Conservation (phyloP, 352 stramenopile species). For the Globisporangium polare region DNA sequence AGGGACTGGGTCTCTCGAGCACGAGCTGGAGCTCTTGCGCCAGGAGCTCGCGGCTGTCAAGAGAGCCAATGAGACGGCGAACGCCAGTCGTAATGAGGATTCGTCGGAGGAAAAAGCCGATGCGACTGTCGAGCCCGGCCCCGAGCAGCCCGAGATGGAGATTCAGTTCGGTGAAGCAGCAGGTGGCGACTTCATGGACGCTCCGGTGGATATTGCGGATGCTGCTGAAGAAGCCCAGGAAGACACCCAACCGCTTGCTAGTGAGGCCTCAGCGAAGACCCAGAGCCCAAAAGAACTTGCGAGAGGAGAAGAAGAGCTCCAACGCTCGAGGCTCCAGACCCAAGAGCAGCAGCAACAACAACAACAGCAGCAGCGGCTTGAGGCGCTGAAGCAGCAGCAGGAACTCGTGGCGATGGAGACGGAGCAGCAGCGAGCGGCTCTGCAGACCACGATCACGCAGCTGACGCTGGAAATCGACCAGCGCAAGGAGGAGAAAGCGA, state of each 20-base stretch:
- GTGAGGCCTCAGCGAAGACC: not conserved
- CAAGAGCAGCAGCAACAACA: constrained; percentile 7
- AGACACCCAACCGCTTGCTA: not conserved
- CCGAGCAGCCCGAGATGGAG: not conserved
- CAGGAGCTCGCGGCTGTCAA: constrained; percentile 18
- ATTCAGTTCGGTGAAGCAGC: not conserved
- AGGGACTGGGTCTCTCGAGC: constrained; percentile 17
- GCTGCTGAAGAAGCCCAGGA: not conserved
- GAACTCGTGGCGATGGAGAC: constrained; percentile 12
- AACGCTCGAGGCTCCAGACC: not conserved
- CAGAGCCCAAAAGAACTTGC: not conserved
- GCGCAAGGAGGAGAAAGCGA: constrained; percentile 35
- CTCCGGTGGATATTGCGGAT: not conserved
- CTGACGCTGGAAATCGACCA: constrained; percentile 35
- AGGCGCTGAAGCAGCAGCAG: constrained; percentile 15
- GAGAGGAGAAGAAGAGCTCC: not conserved
- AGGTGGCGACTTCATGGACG: not conserved
- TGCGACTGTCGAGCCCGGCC: not conserved
- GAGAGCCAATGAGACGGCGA: not conserved
- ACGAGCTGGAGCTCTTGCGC: constrained; percentile 28
- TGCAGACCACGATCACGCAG: constrained; percentile 25
- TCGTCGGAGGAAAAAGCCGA: not conserved
- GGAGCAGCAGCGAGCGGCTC: constrained; percentile 13
- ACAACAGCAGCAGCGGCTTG: constrained; percentile 21
- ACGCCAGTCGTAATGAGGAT: not conserved